A percentile compares a stretch with the other conserved stretches of the same genome.
Conservation (phyloP, 176 grass and related monocot species). For the Bolboschoenus planiculmis region DNA sequence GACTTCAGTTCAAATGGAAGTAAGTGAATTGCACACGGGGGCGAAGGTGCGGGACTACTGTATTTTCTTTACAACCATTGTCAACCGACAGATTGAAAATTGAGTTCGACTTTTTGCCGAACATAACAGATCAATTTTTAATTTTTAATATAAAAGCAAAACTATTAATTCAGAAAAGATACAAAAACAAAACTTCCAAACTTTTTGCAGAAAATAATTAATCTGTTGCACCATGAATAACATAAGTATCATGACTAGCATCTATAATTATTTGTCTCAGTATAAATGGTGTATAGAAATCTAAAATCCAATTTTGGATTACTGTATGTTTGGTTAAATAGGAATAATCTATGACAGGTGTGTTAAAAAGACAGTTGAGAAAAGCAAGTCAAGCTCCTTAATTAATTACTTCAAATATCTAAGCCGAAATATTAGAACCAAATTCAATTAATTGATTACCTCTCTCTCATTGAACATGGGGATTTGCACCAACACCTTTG, state of each 20-base stretch:
- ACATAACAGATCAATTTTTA: no score
- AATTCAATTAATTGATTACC: slow-evolving; percentile 25
- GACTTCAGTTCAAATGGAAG: not conserved
- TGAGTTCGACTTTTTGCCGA: not conserved
- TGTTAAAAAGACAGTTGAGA: not conserved
- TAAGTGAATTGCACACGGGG: not conserved
- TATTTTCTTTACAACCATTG: not conserved
- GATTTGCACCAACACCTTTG: slow-evolving; percentile 72
- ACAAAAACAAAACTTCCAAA: no score
- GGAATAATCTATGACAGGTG: not conserved
- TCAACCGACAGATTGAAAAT: not conserved
- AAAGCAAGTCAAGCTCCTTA: not conserved
- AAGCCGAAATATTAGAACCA: not conserved
- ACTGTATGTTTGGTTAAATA: not conserved
- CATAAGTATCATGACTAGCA: not conserved
- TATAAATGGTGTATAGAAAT: not conserved
- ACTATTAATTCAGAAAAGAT: no score
- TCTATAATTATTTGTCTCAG: not conserved
- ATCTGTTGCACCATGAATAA: no score
- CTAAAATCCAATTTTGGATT: not conserved
- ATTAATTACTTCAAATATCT: not conserved
- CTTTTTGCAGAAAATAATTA: no score
- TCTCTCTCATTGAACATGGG: slow-evolving; percentile 96
- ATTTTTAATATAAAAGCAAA: not conserved
- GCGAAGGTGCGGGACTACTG: not conserved